phyloP scores from a whole-genome alignment of 202 grass and related monocot species.

The Setaria viridis region DNA sequence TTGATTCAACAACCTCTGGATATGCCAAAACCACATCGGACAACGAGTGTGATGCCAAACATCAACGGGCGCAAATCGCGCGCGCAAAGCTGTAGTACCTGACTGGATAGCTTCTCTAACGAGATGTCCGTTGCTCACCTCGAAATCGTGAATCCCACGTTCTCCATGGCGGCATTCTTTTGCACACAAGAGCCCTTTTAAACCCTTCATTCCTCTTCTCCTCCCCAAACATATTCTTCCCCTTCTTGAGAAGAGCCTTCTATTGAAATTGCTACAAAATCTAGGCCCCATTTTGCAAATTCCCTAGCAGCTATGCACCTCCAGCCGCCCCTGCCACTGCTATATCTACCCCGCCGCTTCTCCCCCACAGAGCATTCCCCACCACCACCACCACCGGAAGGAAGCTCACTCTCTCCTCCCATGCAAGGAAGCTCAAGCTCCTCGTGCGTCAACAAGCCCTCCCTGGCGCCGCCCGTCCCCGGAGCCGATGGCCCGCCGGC shows the following conservation, averaged over 20 bases:
- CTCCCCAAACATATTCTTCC: not conserved
- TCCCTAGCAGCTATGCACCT: not conserved
- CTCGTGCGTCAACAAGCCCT: not conserved
- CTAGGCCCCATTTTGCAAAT: not conserved
- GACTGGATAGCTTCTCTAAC: too few relatives aligned
- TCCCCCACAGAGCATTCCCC: too few relatives aligned
- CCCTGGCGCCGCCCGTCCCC: not conserved
- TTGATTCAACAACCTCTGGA: not conserved
- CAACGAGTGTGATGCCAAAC: not conserved
- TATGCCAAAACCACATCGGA: too few relatives aligned
- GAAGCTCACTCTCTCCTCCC: not conserved
- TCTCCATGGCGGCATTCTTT: not conserved
- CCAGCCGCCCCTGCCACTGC: not conserved
- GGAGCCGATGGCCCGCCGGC: not conserved
- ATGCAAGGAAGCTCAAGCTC: constrained; percentile 15
- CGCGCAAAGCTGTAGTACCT: not conserved
- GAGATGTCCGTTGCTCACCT: not conserved
- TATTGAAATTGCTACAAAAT: not conserved
- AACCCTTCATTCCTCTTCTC: not conserved
- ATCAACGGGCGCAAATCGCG: not conserved
- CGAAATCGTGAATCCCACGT: not conserved
- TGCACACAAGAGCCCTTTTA: not conserved
- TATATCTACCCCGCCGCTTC: not conserved
- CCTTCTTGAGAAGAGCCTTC: not conserved
- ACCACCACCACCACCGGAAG: not conserved